A percentile compares a stretch with the other conserved stretches of the same genome.
phyloP scores from a whole-genome alignment of 441 rosid genomes.

The Manihot esculenta region DNA sequence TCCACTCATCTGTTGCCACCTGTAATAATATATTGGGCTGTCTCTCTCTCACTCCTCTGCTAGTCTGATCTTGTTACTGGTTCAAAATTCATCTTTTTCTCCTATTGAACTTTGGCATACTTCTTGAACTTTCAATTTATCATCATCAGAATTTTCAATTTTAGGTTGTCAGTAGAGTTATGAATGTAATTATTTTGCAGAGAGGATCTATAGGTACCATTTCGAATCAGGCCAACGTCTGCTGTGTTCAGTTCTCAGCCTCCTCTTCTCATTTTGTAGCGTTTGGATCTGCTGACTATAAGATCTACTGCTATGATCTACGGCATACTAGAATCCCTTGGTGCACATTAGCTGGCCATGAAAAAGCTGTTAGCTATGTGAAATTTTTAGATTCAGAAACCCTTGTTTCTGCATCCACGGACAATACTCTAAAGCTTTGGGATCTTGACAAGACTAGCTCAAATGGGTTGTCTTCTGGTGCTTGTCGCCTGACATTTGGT shows the following conservation, averaged over 20 bases:
- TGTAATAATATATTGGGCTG: background rate
- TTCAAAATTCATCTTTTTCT: constrained; percentile 2
- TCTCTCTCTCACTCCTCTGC: background rate
- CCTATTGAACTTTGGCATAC: constrained; percentile 1
- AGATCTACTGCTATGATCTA: constrained; percentile 72
- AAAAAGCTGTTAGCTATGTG: constrained; percentile 80
- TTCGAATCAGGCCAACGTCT: constrained; percentile 67
- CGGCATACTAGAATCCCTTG: constrained; percentile 66
- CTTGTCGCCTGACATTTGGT: constrained; percentile 58
- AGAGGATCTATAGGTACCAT: constrained; percentile 55
- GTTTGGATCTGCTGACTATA: constrained; percentile 80
- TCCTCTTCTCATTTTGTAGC: constrained; percentile 57
- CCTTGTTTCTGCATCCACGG: constrained; percentile 82
- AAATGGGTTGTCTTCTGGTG: constrained; percentile 41
- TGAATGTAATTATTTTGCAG: constrained; percentile 39
- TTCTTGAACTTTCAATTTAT: background rate
- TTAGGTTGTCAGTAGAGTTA: constrained; percentile 13
- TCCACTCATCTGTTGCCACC: no score
- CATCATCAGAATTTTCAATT: background rate
- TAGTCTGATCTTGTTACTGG: background rate
- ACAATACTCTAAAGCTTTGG: constrained; percentile 82
- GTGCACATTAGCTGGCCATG: constrained; percentile 70
- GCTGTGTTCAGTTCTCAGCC: constrained; percentile 72
- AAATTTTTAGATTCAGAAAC: constrained; percentile 77
- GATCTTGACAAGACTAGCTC: constrained; percentile 57